These are phyloP conservation scores for Plasmodium cynomolgi DNA, from an alignment of 169 alveolate species.

Conservation along the genomic window DNA sequence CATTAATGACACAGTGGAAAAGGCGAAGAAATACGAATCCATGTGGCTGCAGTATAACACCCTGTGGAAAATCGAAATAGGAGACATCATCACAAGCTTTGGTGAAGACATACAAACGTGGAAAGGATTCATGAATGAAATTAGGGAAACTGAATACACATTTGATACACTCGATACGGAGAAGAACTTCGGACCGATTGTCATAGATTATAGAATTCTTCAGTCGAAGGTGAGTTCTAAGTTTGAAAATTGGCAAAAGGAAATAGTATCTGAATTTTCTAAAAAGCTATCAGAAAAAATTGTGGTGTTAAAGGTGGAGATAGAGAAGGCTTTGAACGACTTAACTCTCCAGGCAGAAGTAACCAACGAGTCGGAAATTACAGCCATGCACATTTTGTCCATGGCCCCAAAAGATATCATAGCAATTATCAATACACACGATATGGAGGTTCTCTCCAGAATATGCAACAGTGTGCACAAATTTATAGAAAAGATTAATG, in stretches of 20 bases:
- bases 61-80: slow-evolving; percentile 95
- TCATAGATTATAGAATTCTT: slow-evolving; percentile 92
- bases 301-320: slow-evolving; percentile 61
- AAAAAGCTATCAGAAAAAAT: slow-evolving; percentile 88
- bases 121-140: slow-evolving; percentile 95
- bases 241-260: slow-evolving; percentile 96
- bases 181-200: slow-evolving; percentile 94
- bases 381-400: slow-evolving; percentile 82
- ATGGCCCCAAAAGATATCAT: slow-evolving; percentile 81
- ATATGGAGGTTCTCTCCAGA: slow-evolving; percentile 79
- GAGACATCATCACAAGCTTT: slow-evolving; percentile 88
- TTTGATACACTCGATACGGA: slow-evolving; percentile 94
- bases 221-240: slow-evolving; percentile 87
- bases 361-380: slow-evolving; percentile 75
- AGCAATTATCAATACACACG: slow-evolving; percentile 79
- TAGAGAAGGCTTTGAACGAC: slow-evolving; percentile 75
- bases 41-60: slow-evolving; percentile 97
- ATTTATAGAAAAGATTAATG: slow-evolving; percentile 92
- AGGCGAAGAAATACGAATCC: slow-evolving; percentile 90
- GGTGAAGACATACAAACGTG: slow-evolving; percentile 95
- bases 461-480: slow-evolving; percentile 85
- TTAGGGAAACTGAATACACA: slow-evolving; percentile 91
- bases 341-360: slow-evolving; percentile 78
- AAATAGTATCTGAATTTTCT: slow-evolving; percentile 94
- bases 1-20: slow-evolving; percentile 78